A percentile compares a stretch with the other conserved stretches of the same genome.
phyloP scores from a whole-genome alignment of 768 basidiomycete genomes.

The Tremella mesenterica region DNA sequence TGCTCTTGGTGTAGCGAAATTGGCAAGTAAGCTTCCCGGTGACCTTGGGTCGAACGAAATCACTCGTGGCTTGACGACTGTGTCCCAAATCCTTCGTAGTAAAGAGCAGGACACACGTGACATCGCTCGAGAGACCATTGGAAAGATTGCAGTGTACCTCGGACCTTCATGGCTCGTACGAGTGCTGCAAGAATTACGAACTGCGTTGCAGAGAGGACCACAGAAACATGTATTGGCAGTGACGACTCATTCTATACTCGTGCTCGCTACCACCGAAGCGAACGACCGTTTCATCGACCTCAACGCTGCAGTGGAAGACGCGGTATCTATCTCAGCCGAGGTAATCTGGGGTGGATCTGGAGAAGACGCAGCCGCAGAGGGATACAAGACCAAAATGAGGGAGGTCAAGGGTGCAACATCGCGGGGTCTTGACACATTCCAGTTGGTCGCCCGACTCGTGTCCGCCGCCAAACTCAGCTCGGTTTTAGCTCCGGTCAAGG shows the following conservation, averaged over 20 bases:
- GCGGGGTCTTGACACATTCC: slow-evolving; percentile 78
- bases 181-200: slow-evolving; percentile 70
- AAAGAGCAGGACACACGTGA: slow-evolving; percentile 88
- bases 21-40: slow-evolving; percentile 70
- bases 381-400: slow-evolving; percentile 87
- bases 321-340: slow-evolving; percentile 71
- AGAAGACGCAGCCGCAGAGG: slow-evolving; percentile 75
- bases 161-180: slow-evolving; percentile 66
- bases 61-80: slow-evolving; percentile 65
- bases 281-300: slow-evolving; percentile 54
- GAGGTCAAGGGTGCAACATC: slow-evolving; percentile 77
- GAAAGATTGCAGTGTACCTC: slow-evolving; percentile 63
- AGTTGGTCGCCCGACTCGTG: slow-evolving; percentile 66
- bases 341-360: slow-evolving; percentile 92
- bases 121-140: slow-evolving; percentile 69
- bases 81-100: slow-evolving; percentile 85
- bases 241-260: slow-evolving; percentile 68
- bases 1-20: slow-evolving; percentile 72
- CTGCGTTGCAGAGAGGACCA: slow-evolving; percentile 77
- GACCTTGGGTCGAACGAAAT: slow-evolving; percentile 60
- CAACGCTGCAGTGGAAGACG: slow-evolving; percentile 67
- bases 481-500: slow-evolving; percentile 67
- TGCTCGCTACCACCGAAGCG: slow-evolving; percentile 61
- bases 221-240: slow-evolving; percentile 88
- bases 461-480: slow-evolving; percentile 67